A percentile compares a stretch with the other conserved stretches of the same genome.
These are phyloP conservation scores for Umbellularia californica DNA, from an alignment of 164 flowering plant species.

Conservation along the genomic window DNA sequence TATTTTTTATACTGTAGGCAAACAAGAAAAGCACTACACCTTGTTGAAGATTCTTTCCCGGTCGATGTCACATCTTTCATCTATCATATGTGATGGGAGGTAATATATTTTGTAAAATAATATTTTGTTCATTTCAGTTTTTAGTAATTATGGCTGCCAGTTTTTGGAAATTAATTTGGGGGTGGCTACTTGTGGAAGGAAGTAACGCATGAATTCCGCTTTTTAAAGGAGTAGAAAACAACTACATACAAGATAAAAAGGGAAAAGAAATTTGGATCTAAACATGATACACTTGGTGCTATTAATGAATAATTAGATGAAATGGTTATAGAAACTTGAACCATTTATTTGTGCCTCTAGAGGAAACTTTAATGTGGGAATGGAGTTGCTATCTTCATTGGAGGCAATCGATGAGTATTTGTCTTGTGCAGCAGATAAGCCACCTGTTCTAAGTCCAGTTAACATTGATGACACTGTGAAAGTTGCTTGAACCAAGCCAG, in stretches of 20 bases:
- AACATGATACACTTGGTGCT: background rate
- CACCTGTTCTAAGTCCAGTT: background rate
- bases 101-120: conserved; percentile 14
- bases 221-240: background rate
- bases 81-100: conserved; percentile 60
- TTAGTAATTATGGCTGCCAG: background rate
- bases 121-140: too few relatives aligned
- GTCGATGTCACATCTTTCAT: conserved; percentile 41
- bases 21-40: conserved; percentile 34
- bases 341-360: background rate
- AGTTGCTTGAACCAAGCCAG: too few relatives aligned
- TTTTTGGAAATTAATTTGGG: background rate
- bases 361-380: background rate
- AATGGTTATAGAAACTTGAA: background rate
- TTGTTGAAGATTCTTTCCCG: conserved; percentile 51
- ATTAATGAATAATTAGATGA: background rate
- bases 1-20: conserved; percentile 32
- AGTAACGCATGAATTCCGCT: background rate
- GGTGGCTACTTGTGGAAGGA: background rate
- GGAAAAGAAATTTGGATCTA: background rate
- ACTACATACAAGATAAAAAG: background rate
- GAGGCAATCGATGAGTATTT: background rate
- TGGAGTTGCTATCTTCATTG: background rate
- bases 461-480: too few relatives aligned
- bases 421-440: background rate